Percentiles rank a stretch among this genome's conserved stretches.
Conservation (phyloP, 345 rosid species). For the Iberis pinnata region DNA sequence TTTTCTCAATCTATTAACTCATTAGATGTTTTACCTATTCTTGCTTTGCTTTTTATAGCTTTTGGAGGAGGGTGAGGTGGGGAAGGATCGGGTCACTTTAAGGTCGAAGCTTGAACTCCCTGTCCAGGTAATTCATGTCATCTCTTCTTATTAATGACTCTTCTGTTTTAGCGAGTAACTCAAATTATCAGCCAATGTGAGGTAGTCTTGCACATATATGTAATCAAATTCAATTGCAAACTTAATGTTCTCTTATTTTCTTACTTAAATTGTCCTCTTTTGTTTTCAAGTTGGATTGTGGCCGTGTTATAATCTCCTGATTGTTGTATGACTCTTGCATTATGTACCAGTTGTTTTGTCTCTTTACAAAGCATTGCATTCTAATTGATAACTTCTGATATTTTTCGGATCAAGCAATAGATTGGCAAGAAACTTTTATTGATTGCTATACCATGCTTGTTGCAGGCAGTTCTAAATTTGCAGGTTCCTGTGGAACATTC, state of each 20-base stretch:
- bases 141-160: constrained; percentile 6
- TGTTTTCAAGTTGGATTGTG: constrained; percentile 10
- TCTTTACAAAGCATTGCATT: constrained; percentile 3
- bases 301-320: not conserved
- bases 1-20: not conserved
- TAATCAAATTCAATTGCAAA: not conserved
- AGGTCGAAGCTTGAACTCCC: constrained; percentile 99
- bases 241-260: constrained; percentile 4
- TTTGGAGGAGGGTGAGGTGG: constrained; percentile 92
- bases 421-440: constrained; percentile 21
- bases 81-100: constrained; percentile 73
- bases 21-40: constrained; percentile 4
- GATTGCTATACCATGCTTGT: constrained; percentile 20
- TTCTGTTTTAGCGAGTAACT: constrained; percentile 6
- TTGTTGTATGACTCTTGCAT: not conserved
- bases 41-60: constrained; percentile 40
- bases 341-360: not conserved
- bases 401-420: constrained; percentile 5
- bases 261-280: not conserved
- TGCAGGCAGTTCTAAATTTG: constrained; percentile 96
- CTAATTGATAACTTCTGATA: not conserved
- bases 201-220: constrained; percentile 7
- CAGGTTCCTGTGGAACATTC: constrained; percentile 97
- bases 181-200: constrained; percentile 13
- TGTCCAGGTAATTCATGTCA: constrained; percentile 63